Percentiles rank a stretch among this genome's conserved stretches.
Evolutionary conservation across 352 stramenopile genomes (phyloP).

Genomic region (Phytopythium oedochilum): DNA sequence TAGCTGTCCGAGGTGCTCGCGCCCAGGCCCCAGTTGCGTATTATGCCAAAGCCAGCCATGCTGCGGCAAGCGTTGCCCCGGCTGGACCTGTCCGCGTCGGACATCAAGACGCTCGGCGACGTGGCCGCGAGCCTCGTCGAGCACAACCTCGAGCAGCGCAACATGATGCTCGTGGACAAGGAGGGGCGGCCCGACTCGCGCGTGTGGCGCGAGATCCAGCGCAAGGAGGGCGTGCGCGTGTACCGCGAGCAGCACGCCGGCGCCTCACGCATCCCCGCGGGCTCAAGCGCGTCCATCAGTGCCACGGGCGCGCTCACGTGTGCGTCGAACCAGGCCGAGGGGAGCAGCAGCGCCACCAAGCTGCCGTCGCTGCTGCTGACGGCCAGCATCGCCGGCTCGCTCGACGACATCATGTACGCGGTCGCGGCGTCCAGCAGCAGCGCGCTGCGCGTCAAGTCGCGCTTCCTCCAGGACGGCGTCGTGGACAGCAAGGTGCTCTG

Average conservation of each 20-base stretch:
- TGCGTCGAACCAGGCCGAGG: conserved; percentile 8
- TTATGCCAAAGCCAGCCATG: conserved; percentile 32
- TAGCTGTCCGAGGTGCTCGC: background rate
- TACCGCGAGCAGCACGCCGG: conserved; percentile 27
- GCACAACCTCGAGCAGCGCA: conserved; percentile 45
- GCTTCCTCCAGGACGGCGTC: conserved; percentile 43
- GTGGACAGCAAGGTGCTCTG: conserved; percentile 29
- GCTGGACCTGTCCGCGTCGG: conserved; percentile 23
- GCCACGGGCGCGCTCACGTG: conserved; percentile 21
- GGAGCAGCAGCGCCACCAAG: conserved; percentile 9
- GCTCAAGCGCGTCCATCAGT: conserved; percentile 14
- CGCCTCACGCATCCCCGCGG: conserved; percentile 3
- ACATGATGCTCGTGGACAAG: conserved; percentile 26
- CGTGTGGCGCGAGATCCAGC: conserved; percentile 37
- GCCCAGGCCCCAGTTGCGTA: background rate
- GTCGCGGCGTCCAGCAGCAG: conserved; percentile 26
- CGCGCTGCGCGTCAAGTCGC: conserved; percentile 31
- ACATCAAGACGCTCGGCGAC: conserved; percentile 32
- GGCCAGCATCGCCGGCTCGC: conserved; percentile 25
- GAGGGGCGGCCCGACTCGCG: conserved; percentile 34
- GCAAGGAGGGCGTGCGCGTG: conserved; percentile 31
- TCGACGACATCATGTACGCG: conserved; percentile 59
- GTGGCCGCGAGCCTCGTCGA: conserved; percentile 28
- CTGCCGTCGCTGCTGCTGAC: conserved; percentile 28
- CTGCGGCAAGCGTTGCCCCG: conserved; percentile 27